Evolutionary conservation across 306 rosid genomes (phyloP).

Genomic region (Acacia crassicarpa): DNA sequence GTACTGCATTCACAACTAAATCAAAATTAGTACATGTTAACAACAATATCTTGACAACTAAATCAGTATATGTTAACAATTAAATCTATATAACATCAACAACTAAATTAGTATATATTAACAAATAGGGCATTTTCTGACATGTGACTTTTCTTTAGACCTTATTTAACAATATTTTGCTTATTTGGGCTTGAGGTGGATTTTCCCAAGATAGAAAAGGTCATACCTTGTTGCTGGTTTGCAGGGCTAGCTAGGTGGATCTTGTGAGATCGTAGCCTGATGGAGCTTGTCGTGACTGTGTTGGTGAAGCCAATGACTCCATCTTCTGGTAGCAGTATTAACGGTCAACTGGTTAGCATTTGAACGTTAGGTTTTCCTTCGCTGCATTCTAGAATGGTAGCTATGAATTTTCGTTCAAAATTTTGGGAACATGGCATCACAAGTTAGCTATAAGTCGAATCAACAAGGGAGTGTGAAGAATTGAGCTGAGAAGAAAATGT

Average conservation of each 20-base stretch:
- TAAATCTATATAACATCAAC: too few relatives aligned
- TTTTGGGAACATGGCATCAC: neutral
- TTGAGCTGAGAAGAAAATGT: neutral
- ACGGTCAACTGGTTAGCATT: conserved; percentile 7
- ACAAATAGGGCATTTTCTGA: too few relatives aligned
- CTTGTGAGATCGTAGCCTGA: neutral
- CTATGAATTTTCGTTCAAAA: conserved; percentile 10
- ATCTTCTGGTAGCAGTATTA: neutral
- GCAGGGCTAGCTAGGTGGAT: neutral
- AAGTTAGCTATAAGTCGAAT: neutral
- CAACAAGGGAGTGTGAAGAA: neutral
- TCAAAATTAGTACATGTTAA: too few relatives aligned
- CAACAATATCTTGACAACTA: too few relatives aligned
- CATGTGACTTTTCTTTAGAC: too few relatives aligned
- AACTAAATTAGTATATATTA: too few relatives aligned
- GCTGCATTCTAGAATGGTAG: conserved; percentile 28
- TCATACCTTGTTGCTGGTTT: conserved; percentile 29
- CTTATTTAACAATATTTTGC: too few relatives aligned
- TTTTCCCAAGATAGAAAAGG: too few relatives aligned
- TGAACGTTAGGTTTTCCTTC: conserved; percentile 39
- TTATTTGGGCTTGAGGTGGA: too few relatives aligned
- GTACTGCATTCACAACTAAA: too few relatives aligned
- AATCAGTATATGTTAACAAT: too few relatives aligned
- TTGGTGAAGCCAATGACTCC: neutral
- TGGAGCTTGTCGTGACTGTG: neutral